These are phyloP conservation scores for Fragilaria radians DNA, from an alignment of 108 stramenopile genomes.

Conservation along the genomic window DNA sequence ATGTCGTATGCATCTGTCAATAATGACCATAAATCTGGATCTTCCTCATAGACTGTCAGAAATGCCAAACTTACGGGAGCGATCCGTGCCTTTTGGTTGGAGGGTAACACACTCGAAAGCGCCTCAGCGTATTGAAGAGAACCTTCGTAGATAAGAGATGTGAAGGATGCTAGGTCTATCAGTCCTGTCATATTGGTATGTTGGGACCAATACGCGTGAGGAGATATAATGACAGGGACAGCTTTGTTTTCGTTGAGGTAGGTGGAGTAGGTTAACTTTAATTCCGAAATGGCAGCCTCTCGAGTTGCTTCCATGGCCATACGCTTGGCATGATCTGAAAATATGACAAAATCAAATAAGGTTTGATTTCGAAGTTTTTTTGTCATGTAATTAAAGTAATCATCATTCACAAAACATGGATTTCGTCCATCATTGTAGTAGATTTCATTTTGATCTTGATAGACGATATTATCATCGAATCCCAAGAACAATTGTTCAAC, in stretches of 20 bases:
- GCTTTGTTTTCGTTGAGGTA: slow-evolving; percentile 23
- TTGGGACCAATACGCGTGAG: slow-evolving; percentile 33
- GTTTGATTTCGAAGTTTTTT: background rate
- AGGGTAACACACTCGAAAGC: slow-evolving; percentile 19
- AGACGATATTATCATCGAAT: slow-evolving; percentile 14
- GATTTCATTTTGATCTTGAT: slow-evolving; percentile 18
- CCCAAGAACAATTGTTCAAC: slow-evolving; percentile 35
- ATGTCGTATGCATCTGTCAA: slow-evolving; percentile 38
- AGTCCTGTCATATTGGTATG: slow-evolving; percentile 33
- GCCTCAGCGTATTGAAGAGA: slow-evolving; percentile 28
- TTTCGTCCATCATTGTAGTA: slow-evolving; percentile 40
- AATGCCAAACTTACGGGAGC: slow-evolving; percentile 53
- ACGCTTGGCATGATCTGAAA: slow-evolving; percentile 39
- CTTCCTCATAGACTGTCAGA: slow-evolving; percentile 43
- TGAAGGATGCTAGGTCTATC: slow-evolving; percentile 38
- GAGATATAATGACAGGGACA: slow-evolving; percentile 38
- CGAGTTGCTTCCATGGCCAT: slow-evolving; percentile 32
- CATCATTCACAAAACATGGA: slow-evolving; percentile 30
- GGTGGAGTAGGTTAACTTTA: slow-evolving; percentile 34
- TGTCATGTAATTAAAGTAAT: slow-evolving; percentile 1
- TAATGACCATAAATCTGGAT: slow-evolving; percentile 26
- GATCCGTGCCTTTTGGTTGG: slow-evolving; percentile 22
- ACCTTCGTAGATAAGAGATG: slow-evolving; percentile 34
- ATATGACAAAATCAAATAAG: slow-evolving; percentile 39
- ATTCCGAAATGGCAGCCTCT: slow-evolving; percentile 16